Conservation (phyloP, 257 asterid species). For the Solanum lycopersicoides region DNA sequence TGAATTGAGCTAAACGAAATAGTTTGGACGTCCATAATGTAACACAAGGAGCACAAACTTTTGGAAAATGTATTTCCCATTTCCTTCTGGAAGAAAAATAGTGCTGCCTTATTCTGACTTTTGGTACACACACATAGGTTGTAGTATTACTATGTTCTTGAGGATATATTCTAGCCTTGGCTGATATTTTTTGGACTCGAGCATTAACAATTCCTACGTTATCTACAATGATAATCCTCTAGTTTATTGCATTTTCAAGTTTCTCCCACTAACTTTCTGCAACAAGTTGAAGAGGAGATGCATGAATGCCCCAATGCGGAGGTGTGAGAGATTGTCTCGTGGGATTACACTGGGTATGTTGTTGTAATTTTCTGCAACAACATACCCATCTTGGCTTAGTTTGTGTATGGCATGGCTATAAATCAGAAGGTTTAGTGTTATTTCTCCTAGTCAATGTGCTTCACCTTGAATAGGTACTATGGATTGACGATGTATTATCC, state of each 20-base stretch:
- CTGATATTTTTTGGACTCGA: neutral
- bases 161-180: neutral
- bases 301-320: neutral
- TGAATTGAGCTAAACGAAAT: neutral
- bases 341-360: neutral
- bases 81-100: neutral
- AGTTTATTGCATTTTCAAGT: neutral
- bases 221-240: neutral
- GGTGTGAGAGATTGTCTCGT: neutral
- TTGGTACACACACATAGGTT: neutral
- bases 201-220: neutral
- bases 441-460: neutral
- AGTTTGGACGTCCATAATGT: neutral
- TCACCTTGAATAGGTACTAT: neutral
- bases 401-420: neutral
- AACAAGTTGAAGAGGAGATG: neutral
- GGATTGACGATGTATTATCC: neutral
- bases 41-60: neutral
- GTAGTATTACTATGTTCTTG: neutral
- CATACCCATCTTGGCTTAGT: too few relatives aligned
- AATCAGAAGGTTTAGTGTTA: neutral
- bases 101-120: neutral
- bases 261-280: neutral
- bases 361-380: neutral
- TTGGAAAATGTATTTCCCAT: neutral